phyloP scores from a whole-genome alignment of 2,329 filamentous ascomycete genomes.

The Scolecobasidium constrictum region DNA sequence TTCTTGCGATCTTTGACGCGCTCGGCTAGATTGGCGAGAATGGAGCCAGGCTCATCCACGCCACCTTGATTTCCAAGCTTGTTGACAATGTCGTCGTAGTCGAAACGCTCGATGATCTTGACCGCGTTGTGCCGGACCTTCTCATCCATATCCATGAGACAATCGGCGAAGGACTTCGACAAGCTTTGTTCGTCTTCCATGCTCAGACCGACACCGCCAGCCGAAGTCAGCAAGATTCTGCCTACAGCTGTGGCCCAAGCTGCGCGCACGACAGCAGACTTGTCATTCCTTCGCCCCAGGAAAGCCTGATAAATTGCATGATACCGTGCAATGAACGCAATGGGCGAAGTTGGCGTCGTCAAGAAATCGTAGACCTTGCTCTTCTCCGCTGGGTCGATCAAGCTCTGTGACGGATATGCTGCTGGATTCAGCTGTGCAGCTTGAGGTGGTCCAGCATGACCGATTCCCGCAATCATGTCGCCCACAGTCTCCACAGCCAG shows the following conservation, averaged over 20 bases:
- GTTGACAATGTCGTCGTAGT: slow-evolving; percentile 66
- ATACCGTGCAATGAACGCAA: slow-evolving; percentile 81
- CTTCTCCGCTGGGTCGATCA: slow-evolving; percentile 24
- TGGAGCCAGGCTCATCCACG: slow-evolving; percentile 63
- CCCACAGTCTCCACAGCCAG: slow-evolving; percentile 90
- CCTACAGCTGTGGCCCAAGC: slow-evolving; percentile 80
- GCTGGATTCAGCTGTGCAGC: slow-evolving; percentile 64
- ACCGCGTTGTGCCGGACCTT: slow-evolving; percentile 85
- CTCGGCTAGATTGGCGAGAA: slow-evolving; percentile 74
- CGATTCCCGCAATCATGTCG: slow-evolving; percentile 89
- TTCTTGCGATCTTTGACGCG: slow-evolving; percentile 79
- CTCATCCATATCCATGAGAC: slow-evolving; percentile 81
- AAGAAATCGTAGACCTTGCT: slow-evolving; percentile 46
- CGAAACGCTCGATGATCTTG: slow-evolving; percentile 69
- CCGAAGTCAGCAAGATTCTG: slow-evolving; percentile 81
- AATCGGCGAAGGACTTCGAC: slow-evolving; percentile 63
- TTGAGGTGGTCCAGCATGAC: slow-evolving; percentile 75
- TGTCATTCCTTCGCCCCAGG: slow-evolving; percentile 75
- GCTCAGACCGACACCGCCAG: slow-evolving; percentile 78
- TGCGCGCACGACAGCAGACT: slow-evolving; percentile 67
- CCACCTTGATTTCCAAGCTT: slow-evolving; percentile 71
- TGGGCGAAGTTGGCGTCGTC: slow-evolving; percentile 73
- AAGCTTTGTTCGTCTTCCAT: slow-evolving; percentile 69
- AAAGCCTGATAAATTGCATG: slow-evolving; percentile 72
- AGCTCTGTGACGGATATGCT: slow-evolving; percentile 67